Base-by-base conservation (phyloP, 306 rosid genomes). In the Malus orientalis region DNA sequence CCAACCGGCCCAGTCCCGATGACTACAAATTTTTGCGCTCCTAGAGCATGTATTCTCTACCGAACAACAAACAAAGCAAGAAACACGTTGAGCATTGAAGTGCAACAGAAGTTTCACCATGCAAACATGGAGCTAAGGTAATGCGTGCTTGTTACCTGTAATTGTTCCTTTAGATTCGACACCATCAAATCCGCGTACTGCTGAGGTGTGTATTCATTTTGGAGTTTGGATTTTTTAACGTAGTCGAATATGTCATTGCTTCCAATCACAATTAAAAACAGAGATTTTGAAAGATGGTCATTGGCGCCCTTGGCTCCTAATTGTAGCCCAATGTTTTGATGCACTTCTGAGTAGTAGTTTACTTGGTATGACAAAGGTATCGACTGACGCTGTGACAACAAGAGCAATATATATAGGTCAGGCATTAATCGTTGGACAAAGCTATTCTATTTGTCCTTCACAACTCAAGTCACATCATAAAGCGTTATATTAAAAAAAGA, bases 161-260 rank as follows among this genome's bases (percentile, higher is more conserved):
- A 63, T 71, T 89, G 93, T 7, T 71, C 58, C 78, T 84, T 83
- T 1, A 93, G 85, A 22, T 84, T 55, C n/a, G 53, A 66, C 61
- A 77, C 67, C 96, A 94, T 88, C 53, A 81, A 78, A 71, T 80
- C 75, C 20, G 66, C 84, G 19, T 81, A 90, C 22, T 90, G 91
- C 25, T 83, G 83, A 8, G 88, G 93, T 11, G 87, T 82, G 73
- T 16, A 73, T 33, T 83, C 68, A 10, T 71, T 74, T 22, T 71
- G 86, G 53, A 79, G 82, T 38, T 73, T 62, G 75, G 82, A 30
- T 25, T 90, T 86, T 30, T 27, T 77, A 5, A 79, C 84, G 85
- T 91, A 91, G 20, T 81, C 88, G 33, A 90, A 84, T 19, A 94
- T 67, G 76, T 91, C 97, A 9, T 94, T 94, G 86, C 98, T 85